phyloP scores from a whole-genome alignment of 2,329 filamentous ascomycete genomes.

The Tolypocladium pustulatum region DNA sequence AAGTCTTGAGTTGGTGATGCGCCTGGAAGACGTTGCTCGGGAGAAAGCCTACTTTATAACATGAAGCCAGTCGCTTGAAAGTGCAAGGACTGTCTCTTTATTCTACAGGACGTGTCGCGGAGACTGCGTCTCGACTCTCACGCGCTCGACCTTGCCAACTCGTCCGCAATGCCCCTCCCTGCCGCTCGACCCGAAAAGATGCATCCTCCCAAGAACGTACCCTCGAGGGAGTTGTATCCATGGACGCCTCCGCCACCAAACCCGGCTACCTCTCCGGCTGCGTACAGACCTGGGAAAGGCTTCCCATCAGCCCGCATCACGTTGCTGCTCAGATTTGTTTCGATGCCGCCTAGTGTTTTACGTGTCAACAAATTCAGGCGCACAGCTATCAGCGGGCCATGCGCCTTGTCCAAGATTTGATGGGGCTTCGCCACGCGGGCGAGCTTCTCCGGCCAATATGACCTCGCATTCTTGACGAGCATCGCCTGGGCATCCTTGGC shows the following conservation, averaged over 20 bases:
- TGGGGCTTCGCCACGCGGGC: slow-evolving; percentile 44
- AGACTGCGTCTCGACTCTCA: background rate
- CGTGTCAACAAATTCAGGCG: slow-evolving; percentile 50
- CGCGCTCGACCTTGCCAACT: slow-evolving; percentile 14
- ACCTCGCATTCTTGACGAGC: slow-evolving; percentile 46
- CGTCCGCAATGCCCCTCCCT: slow-evolving; percentile 42
- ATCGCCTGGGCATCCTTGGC: slow-evolving; percentile 53
- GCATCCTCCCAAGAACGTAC: slow-evolving; percentile 51
- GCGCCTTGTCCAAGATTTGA: slow-evolving; percentile 38
- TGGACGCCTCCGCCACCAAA: slow-evolving; percentile 54
- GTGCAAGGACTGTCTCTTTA: background rate
- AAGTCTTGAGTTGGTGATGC: background rate
- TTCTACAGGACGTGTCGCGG: background rate
- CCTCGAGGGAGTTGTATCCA: slow-evolving; percentile 51
- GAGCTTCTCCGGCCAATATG: slow-evolving; percentile 43
- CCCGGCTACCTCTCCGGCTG: slow-evolving; percentile 48
- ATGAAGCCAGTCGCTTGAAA: background rate
- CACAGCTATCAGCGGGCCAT: slow-evolving; percentile 50
- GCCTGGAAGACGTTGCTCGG: background rate
- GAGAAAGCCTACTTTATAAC: too few species aligned
- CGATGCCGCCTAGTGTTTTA: slow-evolving; percentile 50
- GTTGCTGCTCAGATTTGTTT: slow-evolving; percentile 47
- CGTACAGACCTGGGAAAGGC: slow-evolving; percentile 44
- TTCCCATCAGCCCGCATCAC: slow-evolving; percentile 39
- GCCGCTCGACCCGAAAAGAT: slow-evolving; percentile 51